Evolutionary conservation across 495 filamentous ascomycete genomes (phyloP).

Genomic region (Neurospora sp.): DNA sequence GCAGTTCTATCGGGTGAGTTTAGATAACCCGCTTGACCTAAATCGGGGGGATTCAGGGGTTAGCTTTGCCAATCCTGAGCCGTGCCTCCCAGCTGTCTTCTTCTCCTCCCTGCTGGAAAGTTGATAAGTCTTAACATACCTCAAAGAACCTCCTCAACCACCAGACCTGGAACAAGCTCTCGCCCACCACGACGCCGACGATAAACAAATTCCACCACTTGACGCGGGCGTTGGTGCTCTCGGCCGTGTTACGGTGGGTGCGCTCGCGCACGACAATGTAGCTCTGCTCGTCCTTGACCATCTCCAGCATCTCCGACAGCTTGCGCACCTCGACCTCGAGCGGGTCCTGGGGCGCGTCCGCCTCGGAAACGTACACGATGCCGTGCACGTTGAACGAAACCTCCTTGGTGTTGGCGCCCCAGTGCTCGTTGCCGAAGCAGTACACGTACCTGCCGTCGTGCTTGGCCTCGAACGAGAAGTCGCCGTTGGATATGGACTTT

Average conservation of each 20-base stretch:
- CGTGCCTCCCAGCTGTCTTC: neutral
- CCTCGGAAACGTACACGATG: conserved; percentile 91
- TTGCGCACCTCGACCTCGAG: conserved; percentile 83
- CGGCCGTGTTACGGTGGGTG: conserved; percentile 93
- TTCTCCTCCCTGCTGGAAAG: neutral
- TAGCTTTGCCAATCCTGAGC: neutral
- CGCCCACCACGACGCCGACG: conserved; percentile 75
- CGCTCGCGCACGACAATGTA: conserved; percentile 95
- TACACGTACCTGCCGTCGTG: conserved; percentile 85
- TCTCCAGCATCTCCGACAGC: conserved; percentile 74
- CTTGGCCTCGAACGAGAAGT: conserved; percentile 81
- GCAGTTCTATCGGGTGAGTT: neutral
- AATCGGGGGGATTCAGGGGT: neutral
- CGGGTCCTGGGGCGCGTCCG: conserved; percentile 74
- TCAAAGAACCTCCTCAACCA: conserved; percentile 98
- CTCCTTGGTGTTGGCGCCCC: conserved; percentile 85
- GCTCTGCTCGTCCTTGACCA: conserved; percentile 94
- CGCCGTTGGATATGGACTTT: conserved; percentile 72
- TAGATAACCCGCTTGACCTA: conserved; percentile 31
- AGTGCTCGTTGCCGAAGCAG: conserved; percentile 99
- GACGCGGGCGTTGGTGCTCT: conserved; percentile 92
- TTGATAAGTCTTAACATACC: conserved; percentile 37
- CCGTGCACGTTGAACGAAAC: conserved; percentile 99
- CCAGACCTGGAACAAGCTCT: conserved; percentile 98
- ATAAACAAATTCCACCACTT: conserved; percentile 99